These are phyloP conservation scores for Microcyclospora pomicola DNA, from an alignment of 2,329 filamentous ascomycete species.

Conservation along the genomic window DNA sequence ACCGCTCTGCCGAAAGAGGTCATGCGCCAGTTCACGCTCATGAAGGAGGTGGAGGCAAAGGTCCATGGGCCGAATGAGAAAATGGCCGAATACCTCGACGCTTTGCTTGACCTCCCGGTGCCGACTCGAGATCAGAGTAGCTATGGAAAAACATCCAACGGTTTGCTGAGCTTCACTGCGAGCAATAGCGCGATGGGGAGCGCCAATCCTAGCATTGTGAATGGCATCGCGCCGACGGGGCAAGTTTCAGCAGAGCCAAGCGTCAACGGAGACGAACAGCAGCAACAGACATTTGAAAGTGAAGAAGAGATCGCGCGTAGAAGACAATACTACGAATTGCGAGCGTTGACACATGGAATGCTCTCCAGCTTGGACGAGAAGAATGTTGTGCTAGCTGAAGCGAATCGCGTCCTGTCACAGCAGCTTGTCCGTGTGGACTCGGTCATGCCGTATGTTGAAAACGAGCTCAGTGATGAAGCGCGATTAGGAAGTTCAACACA, in stretches of 20 bases:
- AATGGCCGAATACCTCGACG: slow-evolving; percentile 56
- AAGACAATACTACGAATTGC: slow-evolving; percentile 54
- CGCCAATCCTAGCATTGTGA: slow-evolving; percentile 25
- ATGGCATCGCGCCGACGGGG: slow-evolving; percentile 15
- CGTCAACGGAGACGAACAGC: slow-evolving; percentile 12
- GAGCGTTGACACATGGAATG: slow-evolving; percentile 67
- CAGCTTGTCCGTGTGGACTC: slow-evolving; percentile 75
- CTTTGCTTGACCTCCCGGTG: slow-evolving; percentile 37
- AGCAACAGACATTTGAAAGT: slow-evolving; percentile 17
- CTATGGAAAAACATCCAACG: slow-evolving; percentile 9
- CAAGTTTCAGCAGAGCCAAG: slow-evolving; percentile 13
- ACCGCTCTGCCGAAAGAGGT: slow-evolving; percentile 88
- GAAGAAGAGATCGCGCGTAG: slow-evolving; percentile 37
- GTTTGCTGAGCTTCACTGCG: slow-evolving; percentile 23
- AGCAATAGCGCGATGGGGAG: slow-evolving; percentile 27
- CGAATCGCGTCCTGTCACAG: slow-evolving; percentile 75
- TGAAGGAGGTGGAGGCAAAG: slow-evolving; percentile 97
- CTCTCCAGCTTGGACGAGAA: slow-evolving; percentile 91
- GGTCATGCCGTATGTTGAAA: slow-evolving; percentile 72
- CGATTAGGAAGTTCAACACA: slow-evolving; percentile 83
- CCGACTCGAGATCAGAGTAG: slow-evolving; percentile 21
- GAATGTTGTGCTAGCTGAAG: slow-evolving; percentile 88
- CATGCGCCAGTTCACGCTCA: slow-evolving; percentile 82
- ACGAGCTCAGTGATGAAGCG: slow-evolving; percentile 87
- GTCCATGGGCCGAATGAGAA: slow-evolving; percentile 77